These are phyloP conservation scores for Chaetothyriales sp. DNA, from an alignment of 2,329 filamentous ascomycete genomes.

Conservation along the genomic window DNA sequence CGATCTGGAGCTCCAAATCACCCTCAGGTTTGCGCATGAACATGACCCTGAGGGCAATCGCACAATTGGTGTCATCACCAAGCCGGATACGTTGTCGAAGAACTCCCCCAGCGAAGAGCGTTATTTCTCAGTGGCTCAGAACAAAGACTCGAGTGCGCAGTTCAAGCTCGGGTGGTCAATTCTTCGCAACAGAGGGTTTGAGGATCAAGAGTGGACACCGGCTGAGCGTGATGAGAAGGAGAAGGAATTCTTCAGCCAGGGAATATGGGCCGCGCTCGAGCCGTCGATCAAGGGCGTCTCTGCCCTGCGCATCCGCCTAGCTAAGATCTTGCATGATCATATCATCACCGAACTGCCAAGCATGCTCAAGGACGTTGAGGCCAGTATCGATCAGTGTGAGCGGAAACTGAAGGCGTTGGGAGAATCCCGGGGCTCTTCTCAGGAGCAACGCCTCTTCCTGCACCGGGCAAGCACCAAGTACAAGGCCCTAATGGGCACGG, in stretches of 20 bases:
- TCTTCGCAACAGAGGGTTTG: slow-evolving; percentile 30
- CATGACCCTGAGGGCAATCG: slow-evolving; percentile 21
- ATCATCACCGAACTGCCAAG: slow-evolving; percentile 22
- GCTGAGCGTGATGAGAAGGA: slow-evolving; percentile 22
- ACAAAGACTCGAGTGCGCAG: slow-evolving; percentile 15
- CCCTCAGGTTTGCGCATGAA: slow-evolving; percentile 34
- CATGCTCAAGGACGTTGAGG: slow-evolving; percentile 25
- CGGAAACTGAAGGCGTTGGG: slow-evolving; percentile 35
- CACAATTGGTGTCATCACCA: slow-evolving; percentile 26
- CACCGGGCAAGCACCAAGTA: slow-evolving; percentile 26
- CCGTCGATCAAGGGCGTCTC: slow-evolving; percentile 20
- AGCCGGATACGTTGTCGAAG: slow-evolving; percentile 21
- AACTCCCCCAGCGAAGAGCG: slow-evolving; percentile 19
- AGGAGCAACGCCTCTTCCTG: slow-evolving; percentile 22
- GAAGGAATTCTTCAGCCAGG: slow-evolving; percentile 21
- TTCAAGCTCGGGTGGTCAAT: slow-evolving; percentile 37
- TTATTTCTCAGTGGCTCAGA: slow-evolving; percentile 17
- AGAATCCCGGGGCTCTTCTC: slow-evolving; percentile 19
- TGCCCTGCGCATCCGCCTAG: slow-evolving; percentile 21
- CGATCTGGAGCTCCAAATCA: slow-evolving; percentile 42
- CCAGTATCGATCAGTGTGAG: slow-evolving; percentile 23
- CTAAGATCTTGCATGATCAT: slow-evolving; percentile 21
- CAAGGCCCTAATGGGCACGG: slow-evolving; percentile 24
- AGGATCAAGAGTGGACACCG: slow-evolving; percentile 18
- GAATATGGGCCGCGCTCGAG: slow-evolving; percentile 19